Base-by-base conservation (phyloP, 176 grass and related monocot species). In the Chrysopogon serrulatus region DNA sequence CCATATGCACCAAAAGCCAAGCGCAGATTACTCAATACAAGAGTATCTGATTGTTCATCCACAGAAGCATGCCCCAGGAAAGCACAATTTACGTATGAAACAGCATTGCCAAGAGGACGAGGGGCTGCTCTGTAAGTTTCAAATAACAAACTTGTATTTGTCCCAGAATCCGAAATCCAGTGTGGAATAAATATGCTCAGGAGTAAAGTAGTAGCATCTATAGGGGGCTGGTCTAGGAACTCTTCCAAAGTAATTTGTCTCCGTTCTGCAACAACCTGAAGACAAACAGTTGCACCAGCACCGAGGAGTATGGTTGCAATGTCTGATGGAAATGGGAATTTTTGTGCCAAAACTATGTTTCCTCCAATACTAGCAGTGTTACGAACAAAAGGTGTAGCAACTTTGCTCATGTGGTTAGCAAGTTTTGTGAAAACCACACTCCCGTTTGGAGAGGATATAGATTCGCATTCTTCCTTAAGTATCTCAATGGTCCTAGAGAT, bases 351-450 rank as follows among this genome's bases (percentile, higher is more conserved):
- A 68, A 92, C 82, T 76, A 95, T 49, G 87, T 95, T 95, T 30
- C 93, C 93, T 13, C 90, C 93, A 34, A 95, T 53, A 78, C 93
- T 95, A 84, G 90, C 93, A 40, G 91, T 92, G 72, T 92, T 95
- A 57, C 86, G 82, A 54, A 92, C 90, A 88, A 95, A 95, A 57
- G 81, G 88, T 16, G 93, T 59, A 40, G 90, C 90, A 17, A 95
- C 88, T 80, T 92, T 92, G 74, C 87, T 77, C 93, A 95, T 90
- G 49, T 95, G 93, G n/a, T 95, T 72, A 54, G 93, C 79, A 79
- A 95, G 83, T 71, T 89, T 95, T 62, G 44, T 65, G 61, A 87
- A 95, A 78, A 95, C 83, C 34, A 76, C 75, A 77, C 67, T 74
- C 27, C 66, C 80, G 15, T 88, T 65, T 54, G 54, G 34, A 72